A percentile compares a stretch with the other conserved stretches of the same genome.
These are phyloP conservation scores for Pseudozyma hubeiensis DNA, from an alignment of 1,284 basidiomycete genomes.

Conservation along the genomic window DNA sequence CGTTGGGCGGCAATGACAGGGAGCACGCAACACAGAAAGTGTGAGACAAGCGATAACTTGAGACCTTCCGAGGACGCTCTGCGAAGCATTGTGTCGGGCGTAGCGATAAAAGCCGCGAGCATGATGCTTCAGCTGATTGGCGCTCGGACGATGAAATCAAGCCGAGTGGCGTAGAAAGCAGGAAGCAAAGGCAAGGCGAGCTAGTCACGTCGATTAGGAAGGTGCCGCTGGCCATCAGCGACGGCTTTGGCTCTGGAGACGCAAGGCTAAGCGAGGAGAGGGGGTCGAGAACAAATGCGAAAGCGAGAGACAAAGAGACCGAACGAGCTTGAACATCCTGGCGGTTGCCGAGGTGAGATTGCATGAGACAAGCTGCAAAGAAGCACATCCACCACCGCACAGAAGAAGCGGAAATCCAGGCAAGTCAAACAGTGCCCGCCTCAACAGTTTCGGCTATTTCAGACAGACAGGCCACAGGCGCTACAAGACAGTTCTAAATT, in stretches of 20 bases:
- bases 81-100: no score
- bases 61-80: no score
- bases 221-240: neutral
- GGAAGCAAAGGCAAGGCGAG: neutral
- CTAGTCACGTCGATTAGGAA: neutral
- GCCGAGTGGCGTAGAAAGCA: neutral
- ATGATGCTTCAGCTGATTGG: neutral
- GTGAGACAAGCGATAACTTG: no score
- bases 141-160: slow-evolving; percentile 2
- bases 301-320: slow-evolving; percentile 10
- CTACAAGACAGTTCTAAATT: no score
- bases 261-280: neutral
- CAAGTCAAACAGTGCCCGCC: slow-evolving; percentile 1
- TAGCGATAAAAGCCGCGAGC: no score
- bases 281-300: slow-evolving; percentile 7
- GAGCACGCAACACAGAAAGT: no score
- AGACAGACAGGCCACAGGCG: neutral
- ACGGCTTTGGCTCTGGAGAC: neutral
- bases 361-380: neutral
- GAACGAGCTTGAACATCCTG: neutral
- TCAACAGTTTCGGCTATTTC: neutral
- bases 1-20: neutral
- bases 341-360: slow-evolving; percentile 6
- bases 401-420: neutral
- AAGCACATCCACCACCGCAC: neutral